Percentiles rank a stretch among this genome's conserved stretches.
Evolutionary conservation across 73 alveolate species (phyloP).

Genomic region (Tetrahymena thermophila): DNA sequence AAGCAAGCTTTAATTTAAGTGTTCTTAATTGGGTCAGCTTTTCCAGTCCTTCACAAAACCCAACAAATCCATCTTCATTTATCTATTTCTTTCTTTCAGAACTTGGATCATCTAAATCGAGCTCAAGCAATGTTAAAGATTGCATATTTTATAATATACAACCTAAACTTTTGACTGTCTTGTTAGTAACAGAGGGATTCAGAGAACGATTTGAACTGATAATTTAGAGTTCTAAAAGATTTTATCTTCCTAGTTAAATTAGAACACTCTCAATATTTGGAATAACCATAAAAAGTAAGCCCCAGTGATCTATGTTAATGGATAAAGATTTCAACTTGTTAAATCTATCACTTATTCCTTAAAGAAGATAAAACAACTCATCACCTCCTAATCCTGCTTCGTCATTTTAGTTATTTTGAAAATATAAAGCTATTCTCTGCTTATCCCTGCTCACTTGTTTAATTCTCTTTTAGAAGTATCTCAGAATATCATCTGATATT

Average conservation of each 20-base stretch:
- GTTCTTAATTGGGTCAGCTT: not conserved
- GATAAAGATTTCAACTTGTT: not conserved
- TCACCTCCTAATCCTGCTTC: not conserved
- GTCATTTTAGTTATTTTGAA: not conserved
- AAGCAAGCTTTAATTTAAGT: not conserved
- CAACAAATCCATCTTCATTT: not conserved
- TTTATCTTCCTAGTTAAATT: not conserved
- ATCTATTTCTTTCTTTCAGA: not conserved
- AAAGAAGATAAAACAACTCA: not conserved
- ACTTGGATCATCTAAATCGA: not conserved
- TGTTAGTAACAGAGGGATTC: not conserved
- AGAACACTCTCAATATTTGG: not conserved
- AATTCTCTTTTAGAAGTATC: not conserved
- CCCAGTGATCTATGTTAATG: not conserved
- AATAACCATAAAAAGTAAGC: not conserved
- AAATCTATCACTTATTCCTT: not conserved
- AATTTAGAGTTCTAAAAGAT: not conserved
- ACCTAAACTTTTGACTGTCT: not conserved
- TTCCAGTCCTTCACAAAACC: not conserved
- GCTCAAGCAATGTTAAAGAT: not conserved
- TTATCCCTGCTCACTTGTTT: not conserved
- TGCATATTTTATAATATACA: not conserved
- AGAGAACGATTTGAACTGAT: not conserved
- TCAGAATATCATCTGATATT: not conserved
- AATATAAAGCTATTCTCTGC: not conserved